phyloP scores from a whole-genome alignment of 1,284 basidiomycete species.

The Trichosporon asahii region DNA sequence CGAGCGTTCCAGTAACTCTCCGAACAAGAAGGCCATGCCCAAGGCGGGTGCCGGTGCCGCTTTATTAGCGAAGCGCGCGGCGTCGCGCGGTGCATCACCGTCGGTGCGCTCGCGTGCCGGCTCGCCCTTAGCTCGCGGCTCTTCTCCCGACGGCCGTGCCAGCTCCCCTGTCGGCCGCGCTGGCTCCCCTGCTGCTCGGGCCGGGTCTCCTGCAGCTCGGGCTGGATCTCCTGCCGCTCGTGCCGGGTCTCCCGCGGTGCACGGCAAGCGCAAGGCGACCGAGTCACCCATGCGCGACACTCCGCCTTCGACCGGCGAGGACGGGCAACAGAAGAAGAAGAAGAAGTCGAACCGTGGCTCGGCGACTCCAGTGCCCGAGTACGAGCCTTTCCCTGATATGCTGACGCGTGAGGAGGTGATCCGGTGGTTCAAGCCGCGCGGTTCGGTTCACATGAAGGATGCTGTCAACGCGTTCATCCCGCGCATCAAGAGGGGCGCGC shows the following conservation, averaged over 20 bases:
- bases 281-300: slow-evolving; percentile 9
- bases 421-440: slow-evolving; percentile 34
- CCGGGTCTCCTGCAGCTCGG: slow-evolving; percentile 26
- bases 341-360: slow-evolving; percentile 11
- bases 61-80: slow-evolving; percentile 43
- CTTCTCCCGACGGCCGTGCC: slow-evolving; percentile 21
- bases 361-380: slow-evolving; percentile 20
- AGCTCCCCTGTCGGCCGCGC: slow-evolving; percentile 19
- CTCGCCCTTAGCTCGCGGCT: slow-evolving; percentile 25
- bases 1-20: background rate
- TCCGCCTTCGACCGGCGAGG: background rate
- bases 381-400: slow-evolving; percentile 36
- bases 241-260: background rate
- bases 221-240: slow-evolving; percentile 17
- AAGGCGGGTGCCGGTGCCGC: slow-evolving; percentile 30
- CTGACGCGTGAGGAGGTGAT: slow-evolving; percentile 39
- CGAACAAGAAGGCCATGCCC: background rate
- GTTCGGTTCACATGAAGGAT: slow-evolving; percentile 27
- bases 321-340: slow-evolving; percentile 52
- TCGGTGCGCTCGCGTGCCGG: slow-evolving; percentile 24
- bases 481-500: slow-evolving; percentile 21
- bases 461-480: slow-evolving; percentile 35
- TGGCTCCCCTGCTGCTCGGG: slow-evolving; percentile 15
- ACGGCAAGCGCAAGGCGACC: slow-evolving; percentile 27
- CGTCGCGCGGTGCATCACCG: slow-evolving; percentile 36